phyloP scores from a whole-genome alignment of 768 basidiomycete species.

The Trichaptum fuscoviolaceum region DNA sequence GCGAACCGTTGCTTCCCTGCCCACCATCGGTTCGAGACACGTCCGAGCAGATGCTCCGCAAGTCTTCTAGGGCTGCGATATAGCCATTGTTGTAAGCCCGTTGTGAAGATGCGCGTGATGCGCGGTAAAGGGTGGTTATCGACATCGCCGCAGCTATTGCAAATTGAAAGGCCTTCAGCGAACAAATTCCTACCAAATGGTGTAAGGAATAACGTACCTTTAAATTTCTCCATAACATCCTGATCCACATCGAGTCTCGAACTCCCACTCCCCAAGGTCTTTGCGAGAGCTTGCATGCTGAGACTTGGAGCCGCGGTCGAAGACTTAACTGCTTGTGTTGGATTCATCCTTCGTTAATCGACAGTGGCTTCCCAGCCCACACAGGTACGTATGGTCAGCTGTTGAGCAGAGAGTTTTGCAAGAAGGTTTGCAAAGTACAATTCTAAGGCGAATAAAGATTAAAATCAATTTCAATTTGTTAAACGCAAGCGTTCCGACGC shows the following conservation, averaged over 20 bases:
- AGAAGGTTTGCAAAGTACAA: too few species aligned
- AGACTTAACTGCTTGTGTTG: neutral
- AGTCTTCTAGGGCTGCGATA: constrained; percentile 71
- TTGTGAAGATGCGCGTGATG: constrained; percentile 71
- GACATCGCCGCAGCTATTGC: constrained; percentile 70
- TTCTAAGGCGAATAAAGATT: too few species aligned
- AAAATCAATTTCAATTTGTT: too few species aligned
- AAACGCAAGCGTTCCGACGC: too few species aligned
- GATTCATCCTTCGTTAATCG: neutral
- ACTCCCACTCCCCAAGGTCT: constrained; percentile 62
- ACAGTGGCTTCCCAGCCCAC: neutral
- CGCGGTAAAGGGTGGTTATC: constrained; percentile 80
- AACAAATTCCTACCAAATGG: constrained; percentile 14
- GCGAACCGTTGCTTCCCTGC: constrained; percentile 54
- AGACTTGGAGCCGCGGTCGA: constrained; percentile 25
- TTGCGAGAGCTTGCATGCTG: constrained; percentile 74
- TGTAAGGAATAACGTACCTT: constrained; percentile 40
- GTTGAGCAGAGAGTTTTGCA: neutral
- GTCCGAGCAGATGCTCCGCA: constrained; percentile 74
- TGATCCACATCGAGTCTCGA: constrained; percentile 72
- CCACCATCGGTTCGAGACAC: constrained; percentile 47
- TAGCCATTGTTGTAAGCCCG: constrained; percentile 80
- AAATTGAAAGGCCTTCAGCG: constrained; percentile 15
- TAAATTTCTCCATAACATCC: constrained; percentile 75
- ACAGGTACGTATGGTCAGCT: neutral